Evolutionary conservation across 2,329 filamentous ascomycete species (phyloP).

Genomic region (Fusarium sp.): DNA sequence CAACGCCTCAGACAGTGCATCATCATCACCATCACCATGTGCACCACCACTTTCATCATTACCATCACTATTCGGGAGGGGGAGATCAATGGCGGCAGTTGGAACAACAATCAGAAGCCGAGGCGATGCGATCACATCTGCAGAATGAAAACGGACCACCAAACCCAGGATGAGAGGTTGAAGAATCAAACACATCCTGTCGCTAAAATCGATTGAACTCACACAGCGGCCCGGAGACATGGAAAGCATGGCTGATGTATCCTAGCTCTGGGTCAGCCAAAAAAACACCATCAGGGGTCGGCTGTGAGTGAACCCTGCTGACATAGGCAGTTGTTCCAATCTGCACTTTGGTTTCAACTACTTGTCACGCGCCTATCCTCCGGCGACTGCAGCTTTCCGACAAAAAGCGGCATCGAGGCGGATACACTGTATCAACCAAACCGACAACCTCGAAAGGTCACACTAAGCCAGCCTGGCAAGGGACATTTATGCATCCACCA

Average conservation of each 20-base stretch:
- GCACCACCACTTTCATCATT: slow-evolving; percentile 39
- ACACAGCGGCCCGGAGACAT: background rate
- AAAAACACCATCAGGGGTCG: background rate
- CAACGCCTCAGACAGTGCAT: slow-evolving; percentile 30
- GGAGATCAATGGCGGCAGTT: slow-evolving; percentile 31
- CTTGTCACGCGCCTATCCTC: background rate
- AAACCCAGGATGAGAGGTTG: slow-evolving; percentile 21
- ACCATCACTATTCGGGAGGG: slow-evolving; percentile 31
- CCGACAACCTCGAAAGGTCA: slow-evolving; percentile 3
- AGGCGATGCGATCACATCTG: slow-evolving; percentile 29
- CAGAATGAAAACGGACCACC: slow-evolving; percentile 17
- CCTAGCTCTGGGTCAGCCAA: background rate
- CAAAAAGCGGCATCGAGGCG: background rate
- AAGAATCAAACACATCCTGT: background rate
- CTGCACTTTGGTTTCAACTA: background rate
- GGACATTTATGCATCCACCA: slow-evolving; percentile 7
- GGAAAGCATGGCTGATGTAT: background rate
- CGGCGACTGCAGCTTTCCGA: background rate
- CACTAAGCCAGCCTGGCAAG: slow-evolving; percentile 7
- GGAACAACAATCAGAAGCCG: slow-evolving; percentile 35
- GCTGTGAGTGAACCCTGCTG: no score
- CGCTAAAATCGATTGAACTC: background rate
- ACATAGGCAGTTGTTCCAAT: background rate
- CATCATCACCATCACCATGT: slow-evolving; percentile 38
- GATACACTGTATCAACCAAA: slow-evolving; percentile 15